phyloP scores from a whole-genome alignment of 2,329 filamentous ascomycete species.

The Xylaria sp. region DNA sequence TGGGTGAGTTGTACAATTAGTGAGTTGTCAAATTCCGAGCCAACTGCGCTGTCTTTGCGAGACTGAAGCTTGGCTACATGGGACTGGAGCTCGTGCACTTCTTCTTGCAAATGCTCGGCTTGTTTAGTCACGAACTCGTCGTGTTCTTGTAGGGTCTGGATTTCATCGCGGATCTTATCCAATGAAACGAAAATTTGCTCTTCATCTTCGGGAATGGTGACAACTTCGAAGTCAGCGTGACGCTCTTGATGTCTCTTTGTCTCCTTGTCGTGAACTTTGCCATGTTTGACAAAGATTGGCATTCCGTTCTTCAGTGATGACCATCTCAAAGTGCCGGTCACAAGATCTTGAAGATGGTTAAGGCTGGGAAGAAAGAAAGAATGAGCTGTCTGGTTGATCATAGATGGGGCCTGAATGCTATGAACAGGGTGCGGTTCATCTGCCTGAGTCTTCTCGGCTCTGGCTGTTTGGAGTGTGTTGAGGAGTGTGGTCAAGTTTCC shows the following conservation, averaged over 20 bases:
- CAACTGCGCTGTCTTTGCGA: constrained; percentile 57
- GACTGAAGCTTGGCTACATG: constrained; percentile 58
- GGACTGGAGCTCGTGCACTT: constrained; percentile 61
- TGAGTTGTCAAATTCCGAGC: constrained; percentile 56
- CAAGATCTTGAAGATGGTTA: constrained; percentile 66
- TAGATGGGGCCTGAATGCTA: constrained; percentile 44
- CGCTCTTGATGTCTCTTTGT: constrained; percentile 50
- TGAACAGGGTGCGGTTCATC: constrained; percentile 33
- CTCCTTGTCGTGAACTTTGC: constrained; percentile 59
- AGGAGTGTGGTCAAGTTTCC: constrained; percentile 51
- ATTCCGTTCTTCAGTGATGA: constrained; percentile 64
- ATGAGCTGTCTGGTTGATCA: constrained; percentile 55
- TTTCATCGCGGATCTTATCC: constrained; percentile 70
- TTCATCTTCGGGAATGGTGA: constrained; percentile 64
- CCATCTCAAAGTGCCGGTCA: constrained; percentile 64
- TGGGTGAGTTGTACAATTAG: constrained; percentile 57
- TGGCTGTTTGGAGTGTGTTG: constrained; percentile 48
- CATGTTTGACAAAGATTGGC: constrained; percentile 66
- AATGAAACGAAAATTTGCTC: constrained; percentile 69
- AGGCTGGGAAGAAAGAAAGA: constrained; percentile 67
- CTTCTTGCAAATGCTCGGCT: constrained; percentile 62
- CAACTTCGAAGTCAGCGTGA: constrained; percentile 61
- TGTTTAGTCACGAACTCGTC: constrained; percentile 66
- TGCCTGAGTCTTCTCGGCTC: constrained; percentile 43
- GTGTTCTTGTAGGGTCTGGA: constrained; percentile 65